phyloP scores from a whole-genome alignment of 768 basidiomycete species.

The Serpula lacrymans region DNA sequence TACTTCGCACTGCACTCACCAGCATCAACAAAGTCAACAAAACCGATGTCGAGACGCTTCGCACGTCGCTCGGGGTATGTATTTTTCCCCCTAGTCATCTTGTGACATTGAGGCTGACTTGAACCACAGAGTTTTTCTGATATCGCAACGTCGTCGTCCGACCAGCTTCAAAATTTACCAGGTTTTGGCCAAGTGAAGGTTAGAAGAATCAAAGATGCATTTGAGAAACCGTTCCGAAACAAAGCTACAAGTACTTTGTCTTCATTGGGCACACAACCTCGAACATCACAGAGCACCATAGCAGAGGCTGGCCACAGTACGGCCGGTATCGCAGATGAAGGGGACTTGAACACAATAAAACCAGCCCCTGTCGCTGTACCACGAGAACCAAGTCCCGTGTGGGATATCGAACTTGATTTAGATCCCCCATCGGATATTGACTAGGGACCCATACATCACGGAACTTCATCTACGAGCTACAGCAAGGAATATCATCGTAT shows the following conservation, averaged over 20 bases:
- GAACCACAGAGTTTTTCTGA: conserved; percentile 73
- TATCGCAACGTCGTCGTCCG: conserved; percentile 68
- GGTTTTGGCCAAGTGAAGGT: conserved; percentile 96
- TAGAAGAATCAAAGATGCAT: conserved; percentile 84
- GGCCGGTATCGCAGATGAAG: conserved; percentile 16
- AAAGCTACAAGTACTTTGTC: conserved; percentile 49
- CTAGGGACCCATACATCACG: no score
- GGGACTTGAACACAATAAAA: no score
- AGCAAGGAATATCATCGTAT: no score
- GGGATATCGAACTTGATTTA: conserved; percentile 71
- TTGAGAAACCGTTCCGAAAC: conserved; percentile 84
- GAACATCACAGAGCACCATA: conserved; percentile 4
- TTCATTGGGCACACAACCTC: conserved; percentile 24
- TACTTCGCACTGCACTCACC: conserved; percentile 80
- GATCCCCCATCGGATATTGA: no score
- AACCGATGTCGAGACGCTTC: conserved; percentile 92
- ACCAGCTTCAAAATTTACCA: conserved; percentile 78
- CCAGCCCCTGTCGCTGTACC: conserved; percentile 4
- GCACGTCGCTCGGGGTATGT: conserved; percentile 87
- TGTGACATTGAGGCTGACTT: conserved; percentile 3
- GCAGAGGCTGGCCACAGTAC: no score
- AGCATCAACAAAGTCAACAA: conserved; percentile 93
- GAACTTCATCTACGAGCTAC: no score
- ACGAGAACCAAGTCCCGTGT: conserved; percentile 55
- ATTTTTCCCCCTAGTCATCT: background rate